phyloP scores from a whole-genome alignment of 306 rosid species.

The Hippophae tibetana region DNA sequence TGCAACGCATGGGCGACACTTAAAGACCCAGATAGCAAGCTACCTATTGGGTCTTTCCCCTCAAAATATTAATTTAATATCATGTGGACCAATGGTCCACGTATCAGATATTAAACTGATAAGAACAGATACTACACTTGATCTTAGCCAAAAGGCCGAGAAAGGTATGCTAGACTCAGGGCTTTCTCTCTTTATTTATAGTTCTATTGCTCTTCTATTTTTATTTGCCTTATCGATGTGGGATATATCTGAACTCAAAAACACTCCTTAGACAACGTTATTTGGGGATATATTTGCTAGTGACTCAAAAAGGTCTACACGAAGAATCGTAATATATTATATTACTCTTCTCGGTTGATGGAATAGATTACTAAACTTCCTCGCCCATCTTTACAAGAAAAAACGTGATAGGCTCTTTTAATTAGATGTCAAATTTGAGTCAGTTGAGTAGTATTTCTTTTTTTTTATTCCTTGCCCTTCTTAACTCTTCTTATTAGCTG shows the following conservation, averaged over 20 bases:
- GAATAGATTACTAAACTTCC: no score
- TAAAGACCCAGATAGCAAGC: not conserved
- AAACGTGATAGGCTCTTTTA: no score
- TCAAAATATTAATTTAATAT: not conserved
- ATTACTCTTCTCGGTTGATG: no score
- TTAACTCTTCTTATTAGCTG: no score
- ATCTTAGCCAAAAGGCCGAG: slow-evolving; percentile 4
- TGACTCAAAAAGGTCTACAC: no score
- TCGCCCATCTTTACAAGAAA: no score
- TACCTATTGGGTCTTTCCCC: not conserved
- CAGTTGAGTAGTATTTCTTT: no score
- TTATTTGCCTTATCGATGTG: not conserved
- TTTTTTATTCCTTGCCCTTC: no score
- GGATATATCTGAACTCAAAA: not conserved
- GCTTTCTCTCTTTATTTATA: not conserved
- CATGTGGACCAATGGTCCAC: not conserved
- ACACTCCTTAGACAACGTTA: no score
- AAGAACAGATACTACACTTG: slow-evolving; percentile 1
- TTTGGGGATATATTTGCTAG: no score
- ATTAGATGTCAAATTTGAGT: no score
- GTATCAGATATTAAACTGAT: slow-evolving; percentile 2
- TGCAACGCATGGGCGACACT: slow-evolving; percentile 2
- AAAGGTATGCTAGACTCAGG: not conserved
- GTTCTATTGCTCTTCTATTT: not conserved
- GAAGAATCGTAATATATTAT: no score